phyloP scores from a whole-genome alignment of 176 grass and related monocot genomes.

The Microstegium vimineum region DNA sequence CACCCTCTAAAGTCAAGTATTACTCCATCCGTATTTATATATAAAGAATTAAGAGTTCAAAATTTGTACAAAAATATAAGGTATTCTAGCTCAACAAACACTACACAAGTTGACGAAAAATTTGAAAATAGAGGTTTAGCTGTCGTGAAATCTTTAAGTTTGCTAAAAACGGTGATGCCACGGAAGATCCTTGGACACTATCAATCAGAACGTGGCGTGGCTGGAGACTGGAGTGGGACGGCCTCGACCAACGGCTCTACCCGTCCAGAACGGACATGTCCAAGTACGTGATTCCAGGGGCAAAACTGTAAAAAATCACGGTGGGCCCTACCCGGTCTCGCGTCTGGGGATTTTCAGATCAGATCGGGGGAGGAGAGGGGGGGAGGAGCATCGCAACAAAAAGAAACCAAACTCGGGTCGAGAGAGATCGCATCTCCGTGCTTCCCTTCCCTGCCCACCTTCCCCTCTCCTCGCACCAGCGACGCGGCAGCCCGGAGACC shows the following conservation, averaged over 20 bases:
- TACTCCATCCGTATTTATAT: too few species aligned
- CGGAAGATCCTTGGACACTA: too few species aligned
- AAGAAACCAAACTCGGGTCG: neutral
- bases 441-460: neutral
- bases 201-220: too few species aligned
- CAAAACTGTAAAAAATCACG: neutral
- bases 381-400: slow-evolving; percentile 1
- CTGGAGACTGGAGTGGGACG: neutral
- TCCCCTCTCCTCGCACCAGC: neutral
- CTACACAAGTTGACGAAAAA: too few species aligned
- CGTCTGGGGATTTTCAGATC: slow-evolving; percentile 30
- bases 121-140: too few species aligned
- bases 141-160: too few species aligned
- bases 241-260: neutral
- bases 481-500: slow-evolving; percentile 12
- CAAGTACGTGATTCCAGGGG: neutral
- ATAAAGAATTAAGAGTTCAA: too few species aligned
- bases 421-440: slow-evolving; percentile 24
- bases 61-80: too few species aligned
- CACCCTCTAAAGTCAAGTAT: too few species aligned
- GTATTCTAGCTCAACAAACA: too few species aligned
- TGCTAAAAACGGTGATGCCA: too few species aligned
- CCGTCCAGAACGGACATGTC: neutral
- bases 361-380: neutral
- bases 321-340: neutral